phyloP scores from a whole-genome alignment of 1,284 basidiomycete species.

The Ceratobasidium sp. region DNA sequence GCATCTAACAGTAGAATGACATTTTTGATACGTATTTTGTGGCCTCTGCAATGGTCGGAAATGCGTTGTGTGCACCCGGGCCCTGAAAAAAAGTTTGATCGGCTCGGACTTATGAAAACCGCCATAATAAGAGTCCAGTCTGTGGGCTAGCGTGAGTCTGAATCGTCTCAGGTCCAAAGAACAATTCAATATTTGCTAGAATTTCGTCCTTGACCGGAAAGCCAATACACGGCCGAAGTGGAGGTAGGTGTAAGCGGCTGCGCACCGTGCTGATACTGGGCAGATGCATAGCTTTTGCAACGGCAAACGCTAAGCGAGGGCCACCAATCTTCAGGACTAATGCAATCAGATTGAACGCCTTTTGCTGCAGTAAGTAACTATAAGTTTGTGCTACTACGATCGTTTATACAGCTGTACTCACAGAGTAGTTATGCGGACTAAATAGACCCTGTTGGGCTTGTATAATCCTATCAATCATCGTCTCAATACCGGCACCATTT shows the following conservation, averaged over 20 bases:
- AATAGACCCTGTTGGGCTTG: constrained; percentile 15
- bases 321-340: constrained; percentile 4
- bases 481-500: constrained; percentile 4
- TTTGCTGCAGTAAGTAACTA: neutral
- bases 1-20: neutral
- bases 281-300: neutral
- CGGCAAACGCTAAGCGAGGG: constrained; percentile 1
- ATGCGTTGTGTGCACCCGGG: neutral
- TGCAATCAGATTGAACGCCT: constrained; percentile 7
- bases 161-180: too few species aligned
- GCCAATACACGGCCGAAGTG: too few species aligned
- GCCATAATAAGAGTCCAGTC: too few species aligned
- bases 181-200: too few species aligned
- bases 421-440: neutral
- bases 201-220: too few species aligned
- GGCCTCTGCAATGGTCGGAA: constrained; percentile 8
- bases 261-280: neutral
- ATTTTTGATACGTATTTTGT: neutral
- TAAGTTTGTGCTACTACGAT: too few species aligned
- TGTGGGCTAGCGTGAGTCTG: too few species aligned
- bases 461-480: constrained; percentile 7
- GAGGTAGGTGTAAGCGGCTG: too few species aligned
- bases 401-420: neutral
- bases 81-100: constrained; percentile 7
- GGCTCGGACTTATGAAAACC: constrained; percentile 17